Conservation (phyloP, 441 rosid genomes). For the Mallotus repandus region DNA sequence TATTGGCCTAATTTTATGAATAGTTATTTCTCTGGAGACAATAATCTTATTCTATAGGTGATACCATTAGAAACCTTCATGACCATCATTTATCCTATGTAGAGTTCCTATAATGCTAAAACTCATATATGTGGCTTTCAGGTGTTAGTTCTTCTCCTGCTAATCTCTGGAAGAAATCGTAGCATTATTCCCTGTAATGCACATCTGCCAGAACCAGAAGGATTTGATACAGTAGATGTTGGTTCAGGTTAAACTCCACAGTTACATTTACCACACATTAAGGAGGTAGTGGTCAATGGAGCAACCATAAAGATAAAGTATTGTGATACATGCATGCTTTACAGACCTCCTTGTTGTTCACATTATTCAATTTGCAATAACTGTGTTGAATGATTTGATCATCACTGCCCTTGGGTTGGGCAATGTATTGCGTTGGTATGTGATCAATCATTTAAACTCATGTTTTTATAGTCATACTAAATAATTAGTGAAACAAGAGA, state of each 20-base stretch:
- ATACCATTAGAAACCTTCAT: not conserved
- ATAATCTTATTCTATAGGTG: not conserved
- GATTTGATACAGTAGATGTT: constrained; percentile 51
- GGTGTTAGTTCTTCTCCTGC: constrained; percentile 80
- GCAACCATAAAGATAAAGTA: constrained; percentile 73
- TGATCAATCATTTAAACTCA: not conserved
- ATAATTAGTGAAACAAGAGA: not conserved
- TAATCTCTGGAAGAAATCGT: constrained; percentile 96
- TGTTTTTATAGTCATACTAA: not conserved
- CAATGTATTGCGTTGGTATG: constrained; percentile 97
- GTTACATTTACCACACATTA: constrained; percentile 69
- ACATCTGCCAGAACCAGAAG: constrained; percentile 89
- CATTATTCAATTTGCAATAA: constrained; percentile 98
- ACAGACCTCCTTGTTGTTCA: constrained; percentile 96
- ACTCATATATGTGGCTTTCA: constrained; percentile 31
- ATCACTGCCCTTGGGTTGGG: constrained; percentile 99
- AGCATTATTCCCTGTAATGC: constrained; percentile 86
- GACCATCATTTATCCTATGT: not conserved
- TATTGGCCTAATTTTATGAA: too few species aligned
- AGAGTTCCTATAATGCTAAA: constrained; percentile 1
- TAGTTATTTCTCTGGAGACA: too few species aligned
- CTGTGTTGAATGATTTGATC: constrained; percentile 92
- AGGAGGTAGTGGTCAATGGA: constrained; percentile 82
- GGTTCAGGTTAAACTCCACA: constrained; percentile 75
- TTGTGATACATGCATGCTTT: constrained; percentile 97